Base-by-base conservation (phyloP, 768 basidiomycete genomes). In the Trametes villosa region DNA sequence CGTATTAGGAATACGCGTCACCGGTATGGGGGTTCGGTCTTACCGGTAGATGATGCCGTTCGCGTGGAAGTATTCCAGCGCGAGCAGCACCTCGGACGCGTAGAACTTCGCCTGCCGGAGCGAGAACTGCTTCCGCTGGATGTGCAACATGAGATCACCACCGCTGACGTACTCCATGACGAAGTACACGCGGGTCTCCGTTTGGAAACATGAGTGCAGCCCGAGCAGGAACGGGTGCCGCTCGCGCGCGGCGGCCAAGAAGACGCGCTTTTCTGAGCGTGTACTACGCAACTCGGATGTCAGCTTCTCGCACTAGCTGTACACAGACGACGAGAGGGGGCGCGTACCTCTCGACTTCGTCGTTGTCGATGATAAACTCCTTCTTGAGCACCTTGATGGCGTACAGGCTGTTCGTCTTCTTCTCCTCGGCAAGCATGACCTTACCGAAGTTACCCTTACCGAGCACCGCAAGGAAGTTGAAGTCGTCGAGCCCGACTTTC, bases 381-480 rank as follows among this genome's bases (percentile, higher is more conserved):
- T 99, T 99, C 83, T 99, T 99, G 73, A 99, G 73, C n/a, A 99
- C 97, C 77, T 99, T 99, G 81, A 99, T 98, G n/a, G 97, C 97
- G 72, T 91, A 98, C 57, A 98, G 76, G 51, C 84, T 86, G 67
- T 86, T 92, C 51, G 87, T 84, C 74, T 83, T 87, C 85, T 99
- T 99, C 82, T 99, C 97, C 76, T 99, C 97, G 11, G 97, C 97
- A 60, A 99, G 78, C 97, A 99, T 99, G 76, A 99, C 97, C 75
- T 99, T 99, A 57, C 97, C 97, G 71, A 99, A 99, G 76, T 98
- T 99, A 68, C 97, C 97, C 77, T 98, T 98, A 50, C 97, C 97
- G 36, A 99, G 85, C 17, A 99, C 97, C 26, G 97, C 95, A 56
- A 99, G 78, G 82, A 99, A 98, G 70, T 98, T 98, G 82, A 99